A percentile compares a stretch with the other conserved stretches of the same genome.
phyloP scores from a whole-genome alignment of 305 asterid species.

The Solanum hybrid region DNA sequence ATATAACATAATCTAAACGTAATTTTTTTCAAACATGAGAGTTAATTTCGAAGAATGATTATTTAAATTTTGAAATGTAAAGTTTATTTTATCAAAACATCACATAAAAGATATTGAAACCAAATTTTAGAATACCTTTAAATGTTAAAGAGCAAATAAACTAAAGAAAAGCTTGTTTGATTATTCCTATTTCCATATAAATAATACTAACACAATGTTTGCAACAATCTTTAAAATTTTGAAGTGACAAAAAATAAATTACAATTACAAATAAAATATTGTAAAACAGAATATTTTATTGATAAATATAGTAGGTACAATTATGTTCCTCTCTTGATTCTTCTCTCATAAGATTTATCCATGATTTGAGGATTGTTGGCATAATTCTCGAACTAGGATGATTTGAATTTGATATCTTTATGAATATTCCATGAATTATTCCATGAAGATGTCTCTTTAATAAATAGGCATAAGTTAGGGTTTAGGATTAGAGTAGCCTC shows the following conservation, averaged over 20 bases:
- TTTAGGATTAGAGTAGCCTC: too few relatives aligned
- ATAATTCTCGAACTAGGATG: too few relatives aligned
- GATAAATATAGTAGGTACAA: too few relatives aligned
- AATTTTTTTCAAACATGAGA: background rate
- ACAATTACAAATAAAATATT: too few relatives aligned
- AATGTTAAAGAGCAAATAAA: background rate
- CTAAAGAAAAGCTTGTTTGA: background rate
- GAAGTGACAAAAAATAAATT: too few relatives aligned
- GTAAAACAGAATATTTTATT: too few relatives aligned
- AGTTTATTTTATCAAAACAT: background rate
- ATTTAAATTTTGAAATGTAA: background rate
- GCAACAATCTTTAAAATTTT: background rate
- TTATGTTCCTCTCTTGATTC: background rate
- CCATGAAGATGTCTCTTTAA: too few relatives aligned
- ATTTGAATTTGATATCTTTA: too few relatives aligned
- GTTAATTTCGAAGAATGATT: background rate
- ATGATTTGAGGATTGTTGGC: too few relatives aligned
- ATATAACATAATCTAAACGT: background rate
- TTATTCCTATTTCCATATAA: background rate
- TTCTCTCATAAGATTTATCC: too few relatives aligned
- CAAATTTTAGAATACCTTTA: background rate
- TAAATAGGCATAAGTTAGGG: background rate
- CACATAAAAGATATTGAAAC: background rate
- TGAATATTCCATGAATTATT: too few relatives aligned
- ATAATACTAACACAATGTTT: background rate